Evolutionary conservation across 768 basidiomycete genomes (phyloP), one percentile per base, ranked within the genome.

Genomic region (Myochromella boudieri): DNA sequence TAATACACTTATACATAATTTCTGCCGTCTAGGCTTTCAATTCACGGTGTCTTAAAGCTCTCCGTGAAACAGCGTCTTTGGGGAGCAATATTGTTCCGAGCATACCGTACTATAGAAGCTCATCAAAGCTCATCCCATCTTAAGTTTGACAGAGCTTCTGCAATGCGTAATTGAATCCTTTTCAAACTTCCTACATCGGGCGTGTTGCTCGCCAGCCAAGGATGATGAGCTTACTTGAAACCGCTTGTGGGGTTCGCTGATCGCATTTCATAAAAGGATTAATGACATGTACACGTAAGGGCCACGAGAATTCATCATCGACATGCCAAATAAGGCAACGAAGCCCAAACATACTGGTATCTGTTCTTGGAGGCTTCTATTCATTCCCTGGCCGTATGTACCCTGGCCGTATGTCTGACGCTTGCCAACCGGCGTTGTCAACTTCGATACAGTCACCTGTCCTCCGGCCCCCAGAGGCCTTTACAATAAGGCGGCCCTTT

Each of bases 261-360:
- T 55, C 46, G 21, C 3, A 34, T 12, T 18, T 39, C 50, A 21
- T 42, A 51, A 55, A 55, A 51, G 54, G 54, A 42, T 48, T 55
- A 51, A 55, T 51, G n/a, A n/a, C n/a, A 44, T 26, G 36, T n/a
- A 46, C 46, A 51, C 50, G 47, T 51, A 42, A 54, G 20, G 29
- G 25, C 45, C 38, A 45, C 27, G 42, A 43, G 42, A 49, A 39
- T 46, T 31, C 29, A 36, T 34, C 46, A 20, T 39, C 34, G 22
- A 43, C 14, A 12, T 15, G 22, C n/a, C 29, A n/a, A 20, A 31
- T 37, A 37, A 38, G 38, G 33, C 24, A 40, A 28, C n/a, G 21
- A 33, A 33, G 42, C 7, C 8, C 31, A 44, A 43, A 54, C 44
- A 43, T 46, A 53, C n/a, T n/a, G n/a, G n/a, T n/a, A 22, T 31